Evolutionary conservation across 768 basidiomycete species (phyloP).

Genomic region (Hericium rajendrae): DNA sequence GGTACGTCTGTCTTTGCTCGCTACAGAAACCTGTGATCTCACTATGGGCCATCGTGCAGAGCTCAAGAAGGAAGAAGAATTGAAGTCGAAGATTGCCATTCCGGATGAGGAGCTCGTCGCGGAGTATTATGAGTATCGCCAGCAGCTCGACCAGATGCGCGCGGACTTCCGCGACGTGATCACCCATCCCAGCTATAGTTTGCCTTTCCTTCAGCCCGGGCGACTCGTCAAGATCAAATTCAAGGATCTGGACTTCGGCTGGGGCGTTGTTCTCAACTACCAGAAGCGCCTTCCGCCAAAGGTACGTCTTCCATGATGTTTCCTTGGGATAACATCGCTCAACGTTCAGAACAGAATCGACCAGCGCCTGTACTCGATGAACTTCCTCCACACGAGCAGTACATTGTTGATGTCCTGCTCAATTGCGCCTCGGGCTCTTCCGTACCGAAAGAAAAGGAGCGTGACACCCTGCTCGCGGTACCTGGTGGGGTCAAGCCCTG

Average conservation of each 20-base stretch:
- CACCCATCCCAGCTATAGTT: constrained; percentile 89
- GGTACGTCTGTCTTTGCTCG: constrained; percentile 38
- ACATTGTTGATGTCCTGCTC: constrained; percentile 87
- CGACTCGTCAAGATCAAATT: constrained; percentile 88
- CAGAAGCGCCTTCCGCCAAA: constrained; percentile 82
- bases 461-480: constrained; percentile 41
- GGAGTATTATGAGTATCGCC: constrained; percentile 88
- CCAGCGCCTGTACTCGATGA: constrained; percentile 62
- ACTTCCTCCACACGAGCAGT: constrained; percentile 77
- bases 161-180: constrained; percentile 87
- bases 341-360: constrained; percentile 36
- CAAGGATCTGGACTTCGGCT: constrained; percentile 84
- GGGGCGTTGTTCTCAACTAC: constrained; percentile 92
- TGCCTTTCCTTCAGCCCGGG: constrained; percentile 89
- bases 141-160: constrained; percentile 84
- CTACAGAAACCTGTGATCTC: background rate
- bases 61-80: constrained; percentile 60
- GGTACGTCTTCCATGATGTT: constrained; percentile 27
- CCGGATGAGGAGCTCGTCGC: constrained; percentile 76
- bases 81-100: constrained; percentile 54
- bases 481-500: constrained; percentile 74
- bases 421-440: constrained; percentile 59
- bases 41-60: constrained; percentile 35
- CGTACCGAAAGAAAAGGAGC: constrained; percentile 58
- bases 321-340: background rate